Evolutionary conservation across 192 early-diverging fungal genomes (phyloP).

Genomic region (Mortierella antarctica): DNA sequence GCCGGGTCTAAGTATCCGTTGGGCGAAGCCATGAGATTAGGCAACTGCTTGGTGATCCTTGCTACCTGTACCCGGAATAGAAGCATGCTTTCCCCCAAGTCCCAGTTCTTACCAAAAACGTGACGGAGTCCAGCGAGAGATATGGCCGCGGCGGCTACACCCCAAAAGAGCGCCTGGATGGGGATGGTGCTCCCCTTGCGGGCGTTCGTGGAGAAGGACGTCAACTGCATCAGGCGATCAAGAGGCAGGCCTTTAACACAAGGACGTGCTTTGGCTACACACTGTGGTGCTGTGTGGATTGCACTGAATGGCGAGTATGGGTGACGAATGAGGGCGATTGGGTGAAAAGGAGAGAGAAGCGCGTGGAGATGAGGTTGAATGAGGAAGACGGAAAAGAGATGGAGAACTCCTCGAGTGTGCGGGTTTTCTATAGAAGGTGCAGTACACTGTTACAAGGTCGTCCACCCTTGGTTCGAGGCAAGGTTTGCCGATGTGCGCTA

Average conservation of each 20-base stretch:
- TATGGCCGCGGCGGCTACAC: not conserved
- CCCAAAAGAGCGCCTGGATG: conserved; percentile 15
- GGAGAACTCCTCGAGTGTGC: no score
- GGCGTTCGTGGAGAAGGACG: not conserved
- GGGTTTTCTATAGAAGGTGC: no score
- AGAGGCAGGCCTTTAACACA: not conserved
- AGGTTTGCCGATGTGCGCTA: no score
- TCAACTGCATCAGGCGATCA: conserved; percentile 11
- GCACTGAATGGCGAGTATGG: no score
- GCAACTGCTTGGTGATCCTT: not conserved
- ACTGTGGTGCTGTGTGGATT: no score
- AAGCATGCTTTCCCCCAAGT: no score
- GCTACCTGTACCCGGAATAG: not conserved
- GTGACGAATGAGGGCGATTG: not conserved
- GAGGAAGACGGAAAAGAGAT: no score
- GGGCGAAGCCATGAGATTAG: not conserved
- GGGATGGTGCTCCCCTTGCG: not conserved
- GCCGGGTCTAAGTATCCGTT: conserved; percentile 39
- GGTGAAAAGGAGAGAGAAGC: not conserved
- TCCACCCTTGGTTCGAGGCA: no score
- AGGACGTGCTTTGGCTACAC: no score
- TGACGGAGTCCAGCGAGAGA: conserved; percentile 14
- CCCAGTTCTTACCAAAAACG: conserved; percentile 11
- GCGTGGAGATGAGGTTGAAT: not conserved
- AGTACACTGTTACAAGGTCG: no score